Conservation (phyloP, 371 early-diverging fungal species). For the Vittaforma corneae region DNA sequence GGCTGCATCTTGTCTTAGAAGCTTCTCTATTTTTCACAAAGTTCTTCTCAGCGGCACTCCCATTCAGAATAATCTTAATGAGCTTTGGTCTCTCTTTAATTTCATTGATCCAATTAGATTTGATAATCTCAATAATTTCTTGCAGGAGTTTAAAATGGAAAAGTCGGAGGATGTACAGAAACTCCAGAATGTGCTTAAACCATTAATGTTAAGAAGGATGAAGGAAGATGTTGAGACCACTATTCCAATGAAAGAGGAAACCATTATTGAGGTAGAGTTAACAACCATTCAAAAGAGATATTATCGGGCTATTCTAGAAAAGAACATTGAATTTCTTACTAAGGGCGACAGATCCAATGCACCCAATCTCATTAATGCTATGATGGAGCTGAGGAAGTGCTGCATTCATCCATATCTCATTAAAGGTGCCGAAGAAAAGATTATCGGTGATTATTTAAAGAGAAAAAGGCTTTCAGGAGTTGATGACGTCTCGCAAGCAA, state of each 20-base stretch:
- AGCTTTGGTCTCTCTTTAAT: slow-evolving; percentile 93
- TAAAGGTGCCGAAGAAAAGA: slow-evolving; percentile 69
- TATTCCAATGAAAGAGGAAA: slow-evolving; percentile 85
- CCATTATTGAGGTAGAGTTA: slow-evolving; percentile 84
- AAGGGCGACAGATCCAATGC: slow-evolving; percentile 65
- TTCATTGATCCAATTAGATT: slow-evolving; percentile 89
- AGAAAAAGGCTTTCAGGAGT: slow-evolving; percentile 30
- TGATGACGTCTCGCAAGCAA: slow-evolving; percentile 3
- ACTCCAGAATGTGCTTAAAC: slow-evolving; percentile 77
- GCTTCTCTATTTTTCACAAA: slow-evolving; percentile 72
- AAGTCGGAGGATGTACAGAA: slow-evolving; percentile 89
- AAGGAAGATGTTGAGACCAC: slow-evolving; percentile 92
- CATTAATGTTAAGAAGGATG: slow-evolving; percentile 86
- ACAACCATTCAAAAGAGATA: slow-evolving; percentile 83
- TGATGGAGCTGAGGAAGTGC: slow-evolving; percentile 98
- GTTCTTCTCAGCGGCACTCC: slow-evolving; percentile 96
- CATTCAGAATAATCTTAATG: slow-evolving; percentile 89
- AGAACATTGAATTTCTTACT: slow-evolving; percentile 73
- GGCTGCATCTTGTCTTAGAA: slow-evolving; percentile 75
- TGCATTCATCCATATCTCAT: slow-evolving; percentile 94
- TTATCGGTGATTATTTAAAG: slow-evolving; percentile 50
- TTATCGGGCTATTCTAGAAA: slow-evolving; percentile 87
- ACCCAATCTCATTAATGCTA: slow-evolving; percentile 81
- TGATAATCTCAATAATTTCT: slow-evolving; percentile 74
- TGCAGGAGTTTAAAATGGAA: slow-evolving; percentile 84